Evolutionary conservation across 352 stramenopile genomes (phyloP).

Genomic region (Aphanomyces invadans): DNA sequence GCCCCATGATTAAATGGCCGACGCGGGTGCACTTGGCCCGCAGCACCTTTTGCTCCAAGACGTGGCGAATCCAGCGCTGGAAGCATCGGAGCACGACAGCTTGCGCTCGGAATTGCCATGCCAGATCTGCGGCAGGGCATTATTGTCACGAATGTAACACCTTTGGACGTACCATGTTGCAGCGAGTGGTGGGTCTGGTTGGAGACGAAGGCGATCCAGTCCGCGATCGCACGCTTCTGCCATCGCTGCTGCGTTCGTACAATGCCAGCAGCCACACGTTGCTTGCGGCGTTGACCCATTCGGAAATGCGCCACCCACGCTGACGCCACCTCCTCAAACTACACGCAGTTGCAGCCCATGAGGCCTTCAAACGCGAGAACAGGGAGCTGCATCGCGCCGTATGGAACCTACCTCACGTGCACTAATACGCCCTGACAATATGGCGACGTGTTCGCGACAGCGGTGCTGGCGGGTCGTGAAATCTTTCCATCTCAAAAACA

Average conservation of each 20-base stretch:
- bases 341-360: too few species aligned
- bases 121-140: neutral
- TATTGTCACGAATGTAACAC: too few species aligned
- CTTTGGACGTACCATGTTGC: neutral
- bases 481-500: neutral
- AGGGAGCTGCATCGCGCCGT: neutral
- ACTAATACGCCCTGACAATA: neutral
- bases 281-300: neutral
- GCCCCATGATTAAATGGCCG: neutral
- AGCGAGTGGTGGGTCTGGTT: neutral
- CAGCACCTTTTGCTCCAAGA: neutral
- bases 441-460: neutral
- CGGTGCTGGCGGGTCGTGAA: neutral
- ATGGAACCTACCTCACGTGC: neutral
- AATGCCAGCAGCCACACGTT: neutral
- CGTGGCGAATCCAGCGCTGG: neutral
- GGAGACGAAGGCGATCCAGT: neutral
- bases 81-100: neutral
- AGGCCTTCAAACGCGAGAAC: too few species aligned
- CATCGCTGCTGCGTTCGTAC: neutral
- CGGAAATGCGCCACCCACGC: neutral
- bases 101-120: neutral
- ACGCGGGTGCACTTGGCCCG: neutral
- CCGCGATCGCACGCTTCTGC: neutral
- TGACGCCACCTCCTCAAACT: neutral